phyloP scores from a whole-genome alignment of 176 grass and related monocot genomes.

The Bothriochloa decipiens region DNA sequence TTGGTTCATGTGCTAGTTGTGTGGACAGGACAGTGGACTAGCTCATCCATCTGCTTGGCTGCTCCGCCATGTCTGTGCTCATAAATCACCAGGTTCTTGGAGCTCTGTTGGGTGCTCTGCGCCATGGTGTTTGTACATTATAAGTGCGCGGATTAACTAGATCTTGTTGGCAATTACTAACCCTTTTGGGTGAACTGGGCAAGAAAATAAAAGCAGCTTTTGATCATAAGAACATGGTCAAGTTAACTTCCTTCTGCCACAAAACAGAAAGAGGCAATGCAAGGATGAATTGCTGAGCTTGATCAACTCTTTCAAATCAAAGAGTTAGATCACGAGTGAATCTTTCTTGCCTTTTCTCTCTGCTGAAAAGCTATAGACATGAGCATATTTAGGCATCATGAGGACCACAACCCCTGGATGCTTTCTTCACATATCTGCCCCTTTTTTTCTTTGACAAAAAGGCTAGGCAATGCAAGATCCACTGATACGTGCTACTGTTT shows the following conservation, averaged over 20 bases:
- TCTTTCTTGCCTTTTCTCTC: slow-evolving; percentile 18
- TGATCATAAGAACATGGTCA: slow-evolving; percentile 14
- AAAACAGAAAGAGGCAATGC: slow-evolving; percentile 2
- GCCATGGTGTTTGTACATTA: slow-evolving; percentile 36
- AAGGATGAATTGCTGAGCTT: neutral
- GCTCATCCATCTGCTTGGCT: neutral
- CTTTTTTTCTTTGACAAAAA: neutral
- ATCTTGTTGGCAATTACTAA: slow-evolving; percentile 2
- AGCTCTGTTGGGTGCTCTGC: slow-evolving; percentile 24
- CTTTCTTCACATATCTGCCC: neutral
- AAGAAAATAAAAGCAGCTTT: slow-evolving; percentile 39
- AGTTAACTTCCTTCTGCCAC: slow-evolving; percentile 16
- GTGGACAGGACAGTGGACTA: slow-evolving; percentile 1
- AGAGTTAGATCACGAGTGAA: neutral
- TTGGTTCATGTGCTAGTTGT: slow-evolving; percentile 9
- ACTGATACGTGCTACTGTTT: neutral
- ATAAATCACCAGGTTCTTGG: slow-evolving; percentile 31
- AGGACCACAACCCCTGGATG: slow-evolving; percentile 25
- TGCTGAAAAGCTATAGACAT: neutral
- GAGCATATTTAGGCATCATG: slow-evolving; percentile 20
- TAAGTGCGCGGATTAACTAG: slow-evolving; percentile 12
- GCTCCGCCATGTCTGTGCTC: slow-evolving; percentile 14
- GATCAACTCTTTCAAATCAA: neutral
- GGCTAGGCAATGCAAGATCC: neutral
- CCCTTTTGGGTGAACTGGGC: neutral